Evolutionary conservation across 2,329 filamentous ascomycete genomes (phyloP).

Genomic region (Rhynchosporium agropyri): DNA sequence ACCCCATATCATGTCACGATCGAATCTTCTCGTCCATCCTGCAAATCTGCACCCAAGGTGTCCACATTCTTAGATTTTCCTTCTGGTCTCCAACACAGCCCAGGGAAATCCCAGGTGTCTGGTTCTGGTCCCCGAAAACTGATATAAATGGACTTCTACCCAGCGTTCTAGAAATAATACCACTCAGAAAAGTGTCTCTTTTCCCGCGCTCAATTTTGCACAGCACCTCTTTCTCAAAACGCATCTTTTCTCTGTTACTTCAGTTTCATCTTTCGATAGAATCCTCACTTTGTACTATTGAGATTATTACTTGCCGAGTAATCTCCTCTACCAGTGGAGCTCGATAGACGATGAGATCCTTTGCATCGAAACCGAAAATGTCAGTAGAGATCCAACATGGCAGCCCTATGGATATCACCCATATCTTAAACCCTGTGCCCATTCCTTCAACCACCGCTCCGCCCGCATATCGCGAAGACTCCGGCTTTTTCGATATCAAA

Average conservation of each 20-base stretch:
- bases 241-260: not conserved
- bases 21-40: not conserved
- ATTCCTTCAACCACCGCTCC: not conserved
- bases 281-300: too few relatives aligned
- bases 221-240: too few relatives aligned
- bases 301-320: not conserved
- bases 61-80: constrained; percentile 2
- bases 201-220: too few relatives aligned
- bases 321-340: not conserved
- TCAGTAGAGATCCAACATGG: not conserved
- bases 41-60: not conserved
- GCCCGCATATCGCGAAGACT: not conserved
- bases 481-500: too few relatives aligned
- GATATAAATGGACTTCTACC: not conserved
- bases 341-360: too few relatives aligned
- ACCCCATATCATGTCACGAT: constrained; percentile 5
- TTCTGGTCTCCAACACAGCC: constrained; percentile 5
- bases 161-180: not conserved
- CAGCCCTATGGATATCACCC: not conserved
- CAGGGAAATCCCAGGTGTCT: not conserved
- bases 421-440: not conserved
- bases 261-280: not conserved
- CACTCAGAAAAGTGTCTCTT: not conserved
- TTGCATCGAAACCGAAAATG: not conserved
- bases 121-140: constrained; percentile 6